Evolutionary conservation across 352 stramenopile species (phyloP).

Genomic region (Phytophthora niederhauseri): DNA sequence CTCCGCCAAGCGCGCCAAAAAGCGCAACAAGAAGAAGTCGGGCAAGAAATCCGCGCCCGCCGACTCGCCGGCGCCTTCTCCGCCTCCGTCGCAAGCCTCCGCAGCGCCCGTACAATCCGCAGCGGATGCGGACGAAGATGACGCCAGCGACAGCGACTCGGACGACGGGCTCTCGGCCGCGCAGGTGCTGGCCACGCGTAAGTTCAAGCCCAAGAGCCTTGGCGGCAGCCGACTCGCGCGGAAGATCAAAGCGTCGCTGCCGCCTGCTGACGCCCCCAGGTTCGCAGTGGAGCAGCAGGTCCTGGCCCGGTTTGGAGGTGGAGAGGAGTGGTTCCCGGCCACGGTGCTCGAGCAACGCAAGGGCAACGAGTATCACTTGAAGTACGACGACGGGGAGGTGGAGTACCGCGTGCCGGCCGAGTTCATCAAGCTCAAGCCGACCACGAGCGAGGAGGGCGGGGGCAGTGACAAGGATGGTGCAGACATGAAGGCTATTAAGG

Average conservation of each 20-base stretch:
- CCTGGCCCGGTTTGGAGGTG: constrained; percentile 62
- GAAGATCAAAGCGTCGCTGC: constrained; percentile 32
- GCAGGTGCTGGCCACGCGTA: constrained; percentile 65
- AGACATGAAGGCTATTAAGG: constrained; percentile 7
- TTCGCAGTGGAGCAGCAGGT: constrained; percentile 58
- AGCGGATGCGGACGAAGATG: constrained; percentile 18
- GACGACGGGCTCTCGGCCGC: constrained; percentile 64
- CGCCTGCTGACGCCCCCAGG: constrained; percentile 24
- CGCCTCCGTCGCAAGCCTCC: neutral
- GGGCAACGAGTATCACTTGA: constrained; percentile 72
- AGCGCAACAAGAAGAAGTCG: constrained; percentile 54
- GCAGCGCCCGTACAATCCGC: constrained; percentile 2
- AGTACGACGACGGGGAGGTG: constrained; percentile 79
- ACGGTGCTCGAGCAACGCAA: constrained; percentile 73
- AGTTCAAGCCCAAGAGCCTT: constrained; percentile 67
- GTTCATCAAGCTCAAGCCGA: constrained; percentile 43
- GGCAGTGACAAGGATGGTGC: constrained; percentile 6
- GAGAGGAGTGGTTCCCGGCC: constrained; percentile 66
- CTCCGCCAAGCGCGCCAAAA: constrained; percentile 34
- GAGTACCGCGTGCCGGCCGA: constrained; percentile 71
- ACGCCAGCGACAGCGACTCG: constrained; percentile 51
- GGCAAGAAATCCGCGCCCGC: constrained; percentile 38
- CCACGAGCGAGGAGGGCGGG: constrained; percentile 20
- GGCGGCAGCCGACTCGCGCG: constrained; percentile 32
- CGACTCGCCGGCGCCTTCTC: constrained; percentile 13